Percentiles rank a stretch among this genome's conserved stretches.
phyloP scores from a whole-genome alignment of 805 yeast genomes.

The Saccharomycopsis fibuligera region DNA sequence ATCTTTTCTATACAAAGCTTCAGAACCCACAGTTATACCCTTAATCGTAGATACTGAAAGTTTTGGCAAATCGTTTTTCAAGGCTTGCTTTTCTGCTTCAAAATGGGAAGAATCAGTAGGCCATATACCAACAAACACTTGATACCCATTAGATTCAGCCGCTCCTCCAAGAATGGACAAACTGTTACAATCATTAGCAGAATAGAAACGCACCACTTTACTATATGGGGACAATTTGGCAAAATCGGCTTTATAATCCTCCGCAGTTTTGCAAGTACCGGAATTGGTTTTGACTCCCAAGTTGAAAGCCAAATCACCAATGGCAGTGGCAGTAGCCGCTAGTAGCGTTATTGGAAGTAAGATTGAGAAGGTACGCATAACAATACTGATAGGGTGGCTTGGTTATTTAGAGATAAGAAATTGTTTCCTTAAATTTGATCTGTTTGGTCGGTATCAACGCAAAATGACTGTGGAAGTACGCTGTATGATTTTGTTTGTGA shows the following conservation, averaged over 20 bases:
- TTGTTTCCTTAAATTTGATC: no score
- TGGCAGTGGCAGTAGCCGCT: constrained; percentile 10
- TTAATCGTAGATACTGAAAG: constrained; percentile 64
- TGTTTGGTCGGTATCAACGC: no score
- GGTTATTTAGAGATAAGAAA: no score
- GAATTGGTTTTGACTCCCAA: constrained; percentile 73
- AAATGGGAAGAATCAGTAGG: constrained; percentile 83
- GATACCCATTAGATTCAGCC: constrained; percentile 70
- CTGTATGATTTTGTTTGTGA: no score
- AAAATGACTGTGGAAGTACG: no score
- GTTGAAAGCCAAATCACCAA: constrained; percentile 59
- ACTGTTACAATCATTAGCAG: constrained; percentile 92
- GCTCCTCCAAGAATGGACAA: constrained; percentile 81
- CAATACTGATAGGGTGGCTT: not conserved
- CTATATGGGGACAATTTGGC: constrained; percentile 52
- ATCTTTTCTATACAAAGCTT: constrained; percentile 89
- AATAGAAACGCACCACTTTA: constrained; percentile 72
- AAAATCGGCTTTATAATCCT: constrained; percentile 68
- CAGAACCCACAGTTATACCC: constrained; percentile 88
- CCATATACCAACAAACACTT: constrained; percentile 83
- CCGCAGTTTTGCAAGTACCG: constrained; percentile 69
- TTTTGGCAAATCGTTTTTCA: constrained; percentile 61
- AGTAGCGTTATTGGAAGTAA: constrained; percentile 2
- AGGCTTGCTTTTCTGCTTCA: constrained; percentile 66
- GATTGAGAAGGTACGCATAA: constrained; percentile 1